These are phyloP conservation scores for Fusarium equiseti DNA, from an alignment of 2,329 filamentous ascomycete species.

Conservation along the genomic window DNA sequence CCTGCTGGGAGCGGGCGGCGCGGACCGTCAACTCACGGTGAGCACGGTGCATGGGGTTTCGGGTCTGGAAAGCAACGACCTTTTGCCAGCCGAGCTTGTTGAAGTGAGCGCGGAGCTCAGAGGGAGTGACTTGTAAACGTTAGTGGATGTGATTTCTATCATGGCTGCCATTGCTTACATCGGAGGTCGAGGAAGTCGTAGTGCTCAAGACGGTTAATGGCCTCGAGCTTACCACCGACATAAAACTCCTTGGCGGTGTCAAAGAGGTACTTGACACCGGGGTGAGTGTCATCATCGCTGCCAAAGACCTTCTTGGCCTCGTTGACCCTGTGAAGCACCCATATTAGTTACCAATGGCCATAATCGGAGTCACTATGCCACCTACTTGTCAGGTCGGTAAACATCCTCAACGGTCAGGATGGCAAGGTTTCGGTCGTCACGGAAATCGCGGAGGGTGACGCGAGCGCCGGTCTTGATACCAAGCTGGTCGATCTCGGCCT, in stretches of 20 bases:
- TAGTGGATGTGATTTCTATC: conserved; percentile 11
- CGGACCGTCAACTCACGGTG: conserved; percentile 98
- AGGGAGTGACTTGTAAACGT: conserved; percentile 77
- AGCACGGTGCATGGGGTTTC: conserved; percentile 99
- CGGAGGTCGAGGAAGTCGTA: conserved; percentile 98
- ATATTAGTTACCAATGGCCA: conserved; percentile 35
- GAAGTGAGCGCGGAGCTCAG: conserved; percentile 95
- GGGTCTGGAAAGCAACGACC: conserved; percentile 98
- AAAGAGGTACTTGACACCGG: conserved; percentile 91
- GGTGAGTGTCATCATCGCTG: conserved; percentile 88
- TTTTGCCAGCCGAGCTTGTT: conserved; percentile 99
- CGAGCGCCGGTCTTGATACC: conserved; percentile 84
- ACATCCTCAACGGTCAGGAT: conserved; percentile 96
- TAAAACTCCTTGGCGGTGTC: conserved; percentile 87
- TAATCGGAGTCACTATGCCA: conserved; percentile 15
- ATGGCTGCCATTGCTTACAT: conserved; percentile 68
- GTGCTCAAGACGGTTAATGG: conserved; percentile 94
- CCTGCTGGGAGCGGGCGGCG: conserved; percentile 93
- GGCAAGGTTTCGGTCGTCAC: conserved; percentile 94
- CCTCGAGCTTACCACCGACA: conserved; percentile 95
- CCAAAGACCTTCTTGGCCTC: conserved; percentile 97
- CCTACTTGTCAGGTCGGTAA: conserved; percentile 95
- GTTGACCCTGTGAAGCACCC: conserved; percentile 69
- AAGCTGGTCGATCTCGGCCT: conserved; percentile 78
- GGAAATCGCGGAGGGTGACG: conserved; percentile 91